Evolutionary conservation across 2,329 filamentous ascomycete genomes (phyloP).

Genomic region (Colletotrichum karsti): DNA sequence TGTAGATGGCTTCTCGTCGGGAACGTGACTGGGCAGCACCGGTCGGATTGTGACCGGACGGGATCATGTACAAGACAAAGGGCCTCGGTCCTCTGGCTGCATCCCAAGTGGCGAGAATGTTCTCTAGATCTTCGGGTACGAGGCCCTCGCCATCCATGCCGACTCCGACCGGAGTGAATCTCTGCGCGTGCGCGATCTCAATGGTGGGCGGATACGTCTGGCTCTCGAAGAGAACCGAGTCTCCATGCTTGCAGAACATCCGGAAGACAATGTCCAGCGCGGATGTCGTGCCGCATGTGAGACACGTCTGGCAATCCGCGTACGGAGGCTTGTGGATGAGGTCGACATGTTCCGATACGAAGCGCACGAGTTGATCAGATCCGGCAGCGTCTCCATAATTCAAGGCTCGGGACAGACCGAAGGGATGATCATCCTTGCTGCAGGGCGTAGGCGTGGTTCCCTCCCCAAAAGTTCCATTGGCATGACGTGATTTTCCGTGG

Average conservation of each 20-base stretch:
- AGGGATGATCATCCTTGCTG: background rate
- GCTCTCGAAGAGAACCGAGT: background rate
- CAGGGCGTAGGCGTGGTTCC: fast-evolving
- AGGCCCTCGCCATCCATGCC: background rate
- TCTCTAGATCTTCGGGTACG: background rate
- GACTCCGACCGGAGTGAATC: background rate
- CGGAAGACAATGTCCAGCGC: background rate
- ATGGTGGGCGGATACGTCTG: background rate
- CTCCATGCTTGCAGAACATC: background rate
- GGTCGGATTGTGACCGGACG: background rate
- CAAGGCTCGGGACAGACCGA: background rate
- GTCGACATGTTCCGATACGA: background rate
- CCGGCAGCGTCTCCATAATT: background rate
- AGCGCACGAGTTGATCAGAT: background rate
- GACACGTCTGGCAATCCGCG: background rate
- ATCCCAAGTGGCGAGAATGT: background rate
- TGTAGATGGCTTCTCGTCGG: background rate
- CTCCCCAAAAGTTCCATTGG: background rate
- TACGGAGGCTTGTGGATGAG: background rate
- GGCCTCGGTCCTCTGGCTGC: background rate
- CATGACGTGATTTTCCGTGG: background rate
- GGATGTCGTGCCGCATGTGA: background rate
- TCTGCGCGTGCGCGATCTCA: background rate
- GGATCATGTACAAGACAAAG: background rate
- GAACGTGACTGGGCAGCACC: background rate